Evolutionary conservation across 768 basidiomycete species (phyloP).

Genomic region (Agaricus sinodeliciosus): DNA sequence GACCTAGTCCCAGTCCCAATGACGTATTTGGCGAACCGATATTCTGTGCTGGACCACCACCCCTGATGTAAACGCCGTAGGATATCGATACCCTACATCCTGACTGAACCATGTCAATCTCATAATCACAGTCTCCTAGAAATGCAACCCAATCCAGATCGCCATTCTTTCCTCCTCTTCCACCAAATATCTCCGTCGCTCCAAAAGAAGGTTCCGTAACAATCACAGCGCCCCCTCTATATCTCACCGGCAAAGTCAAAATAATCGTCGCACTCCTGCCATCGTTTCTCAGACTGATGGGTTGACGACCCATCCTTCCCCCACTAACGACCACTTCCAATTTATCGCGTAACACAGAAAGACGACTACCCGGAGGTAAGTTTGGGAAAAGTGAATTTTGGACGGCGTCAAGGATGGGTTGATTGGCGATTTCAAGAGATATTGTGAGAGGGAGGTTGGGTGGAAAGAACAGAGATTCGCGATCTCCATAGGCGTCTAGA

Average conservation of each 20-base stretch:
- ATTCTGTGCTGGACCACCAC: slow-evolving; percentile 38
- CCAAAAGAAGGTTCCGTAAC: slow-evolving; percentile 48
- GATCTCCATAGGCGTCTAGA: slow-evolving; percentile 46
- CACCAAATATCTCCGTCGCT: slow-evolving; percentile 53
- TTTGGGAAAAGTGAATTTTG: slow-evolving; percentile 67
- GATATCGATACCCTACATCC: slow-evolving; percentile 66
- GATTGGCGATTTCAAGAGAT: slow-evolving; percentile 74
- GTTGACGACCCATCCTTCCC: slow-evolving; percentile 50
- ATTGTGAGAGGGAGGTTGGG: slow-evolving; percentile 65
- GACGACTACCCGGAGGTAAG: slow-evolving; percentile 61
- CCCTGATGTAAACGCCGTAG: slow-evolving; percentile 65
- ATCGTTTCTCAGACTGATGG: slow-evolving; percentile 49
- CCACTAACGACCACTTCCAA: slow-evolving; percentile 64
- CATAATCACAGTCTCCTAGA: slow-evolving; percentile 67
- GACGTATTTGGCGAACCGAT: slow-evolving; percentile 24
- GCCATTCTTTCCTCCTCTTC: slow-evolving; percentile 52
- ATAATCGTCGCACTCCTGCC: slow-evolving; percentile 67
- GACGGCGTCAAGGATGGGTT: slow-evolving; percentile 75
- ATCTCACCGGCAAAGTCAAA: slow-evolving; percentile 68
- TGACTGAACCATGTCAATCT: slow-evolving; percentile 63
- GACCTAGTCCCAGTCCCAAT: not conserved
- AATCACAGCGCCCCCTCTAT: slow-evolving; percentile 61
- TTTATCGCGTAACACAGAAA: slow-evolving; percentile 60
- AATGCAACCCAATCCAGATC: slow-evolving; percentile 79
- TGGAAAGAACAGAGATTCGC: slow-evolving; percentile 69